These are phyloP conservation scores for Aspergillus japonicus DNA, from an alignment of 2,329 filamentous ascomycete genomes.

Conservation along the genomic window DNA sequence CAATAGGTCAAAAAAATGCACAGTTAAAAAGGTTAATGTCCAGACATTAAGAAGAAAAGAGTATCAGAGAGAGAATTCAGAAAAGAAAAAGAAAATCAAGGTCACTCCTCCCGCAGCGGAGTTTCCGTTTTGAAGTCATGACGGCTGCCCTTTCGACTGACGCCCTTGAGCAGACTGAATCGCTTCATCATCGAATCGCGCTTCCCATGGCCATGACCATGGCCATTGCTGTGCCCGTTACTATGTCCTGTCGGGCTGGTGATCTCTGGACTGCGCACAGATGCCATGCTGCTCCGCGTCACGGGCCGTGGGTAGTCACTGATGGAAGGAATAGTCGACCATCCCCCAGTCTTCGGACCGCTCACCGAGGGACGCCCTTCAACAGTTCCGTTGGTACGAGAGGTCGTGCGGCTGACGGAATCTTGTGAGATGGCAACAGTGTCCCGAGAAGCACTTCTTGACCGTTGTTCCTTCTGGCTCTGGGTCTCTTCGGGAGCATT, in stretches of 20 bases:
- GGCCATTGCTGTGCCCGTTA: conserved; percentile 34
- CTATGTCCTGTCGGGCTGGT: conserved; percentile 30
- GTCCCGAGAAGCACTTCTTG: conserved; percentile 31
- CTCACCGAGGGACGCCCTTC: conserved; percentile 18
- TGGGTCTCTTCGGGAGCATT: conserved; percentile 24
- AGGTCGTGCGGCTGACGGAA: conserved; percentile 29
- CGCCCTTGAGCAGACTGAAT: conserved; percentile 69
- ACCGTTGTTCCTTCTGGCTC: conserved; percentile 25
- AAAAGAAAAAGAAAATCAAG: conserved; percentile 21
- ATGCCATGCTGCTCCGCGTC: conserved; percentile 30
- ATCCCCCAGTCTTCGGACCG: conserved; percentile 27
- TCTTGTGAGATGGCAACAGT: conserved; percentile 28
- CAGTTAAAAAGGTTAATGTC: conserved; percentile 20
- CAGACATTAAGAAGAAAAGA: conserved; percentile 26
- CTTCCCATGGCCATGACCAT: conserved; percentile 19
- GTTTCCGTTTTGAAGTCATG: conserved; percentile 42
- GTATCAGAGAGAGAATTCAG: conserved; percentile 6
- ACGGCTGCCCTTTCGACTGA: conserved; percentile 68
- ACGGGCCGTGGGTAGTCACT: conserved; percentile 35
- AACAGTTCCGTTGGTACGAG: conserved; percentile 26
- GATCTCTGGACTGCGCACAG: conserved; percentile 19
- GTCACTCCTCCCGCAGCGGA: conserved; percentile 39
- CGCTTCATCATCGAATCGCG: conserved; percentile 72
- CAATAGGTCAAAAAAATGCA: conserved; percentile 3
- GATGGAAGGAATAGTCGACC: conserved; percentile 36